These are phyloP conservation scores for Colletotrichum tropicicola DNA, from an alignment of 2,329 filamentous ascomycete genomes.

Conservation along the genomic window DNA sequence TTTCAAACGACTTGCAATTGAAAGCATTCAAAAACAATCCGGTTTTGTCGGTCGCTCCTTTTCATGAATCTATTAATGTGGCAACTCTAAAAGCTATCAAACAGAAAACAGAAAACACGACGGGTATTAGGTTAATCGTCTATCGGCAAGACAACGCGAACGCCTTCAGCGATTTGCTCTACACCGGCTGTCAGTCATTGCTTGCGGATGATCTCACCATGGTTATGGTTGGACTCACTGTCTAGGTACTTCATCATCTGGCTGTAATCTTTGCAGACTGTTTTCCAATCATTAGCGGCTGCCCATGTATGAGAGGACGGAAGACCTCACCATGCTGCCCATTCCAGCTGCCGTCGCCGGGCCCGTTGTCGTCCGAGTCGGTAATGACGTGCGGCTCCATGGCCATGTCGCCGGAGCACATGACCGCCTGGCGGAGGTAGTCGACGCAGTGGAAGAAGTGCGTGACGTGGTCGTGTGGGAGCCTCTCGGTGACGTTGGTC, in stretches of 20 bases:
- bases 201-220: too few relatives aligned
- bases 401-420: constrained; percentile 46
- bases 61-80: too few relatives aligned
- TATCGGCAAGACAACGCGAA: constrained; percentile 35
- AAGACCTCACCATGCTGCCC: constrained; percentile 46
- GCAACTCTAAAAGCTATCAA: too few relatives aligned
- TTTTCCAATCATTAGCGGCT: neutral
- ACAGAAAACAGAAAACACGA: neutral
- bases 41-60: too few relatives aligned
- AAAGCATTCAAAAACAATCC: too few relatives aligned
- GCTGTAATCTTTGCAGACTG: constrained; percentile 49
- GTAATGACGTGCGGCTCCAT: constrained; percentile 47
- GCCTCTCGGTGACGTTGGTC: constrained; percentile 25
- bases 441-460: constrained; percentile 53
- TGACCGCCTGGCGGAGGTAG: constrained; percentile 50
- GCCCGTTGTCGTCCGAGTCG: constrained; percentile 47
- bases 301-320: neutral
- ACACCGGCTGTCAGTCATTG: neutral
- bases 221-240: constrained; percentile 31
- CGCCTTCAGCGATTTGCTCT: constrained; percentile 35
- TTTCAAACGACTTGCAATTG: too few relatives aligned
- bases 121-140: constrained; percentile 26
- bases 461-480: constrained; percentile 38
- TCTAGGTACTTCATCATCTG: constrained; percentile 48
- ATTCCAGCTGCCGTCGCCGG: constrained; percentile 49